Evolutionary conservation across 768 basidiomycete genomes (phyloP).

Genomic region (Tricholoma terreum): DNA sequence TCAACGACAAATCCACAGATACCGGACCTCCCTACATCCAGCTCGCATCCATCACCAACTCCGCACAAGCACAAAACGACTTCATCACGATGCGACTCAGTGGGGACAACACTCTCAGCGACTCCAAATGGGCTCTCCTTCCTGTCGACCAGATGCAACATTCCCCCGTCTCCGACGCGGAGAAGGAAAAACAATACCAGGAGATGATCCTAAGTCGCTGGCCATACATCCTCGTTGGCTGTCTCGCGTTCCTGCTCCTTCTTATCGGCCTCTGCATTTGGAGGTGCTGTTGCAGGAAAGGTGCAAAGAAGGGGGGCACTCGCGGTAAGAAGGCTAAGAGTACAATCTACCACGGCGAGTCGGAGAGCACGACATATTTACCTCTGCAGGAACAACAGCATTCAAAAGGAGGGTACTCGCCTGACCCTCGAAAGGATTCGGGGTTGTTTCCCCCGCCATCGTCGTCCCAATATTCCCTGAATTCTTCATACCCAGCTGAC

Average conservation of each 20-base stretch:
- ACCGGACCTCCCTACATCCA: conserved; percentile 65
- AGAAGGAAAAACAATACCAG: conserved; percentile 65
- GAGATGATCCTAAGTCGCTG: conserved; percentile 66
- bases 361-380: conserved; percentile 28
- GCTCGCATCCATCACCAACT: conserved; percentile 57
- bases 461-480: conserved; percentile 13
- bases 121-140: conserved; percentile 56
- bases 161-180: conserved; percentile 60
- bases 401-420: conserved; percentile 4
- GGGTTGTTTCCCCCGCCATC: conserved; percentile 5
- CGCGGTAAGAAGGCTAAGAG: conserved; percentile 14
- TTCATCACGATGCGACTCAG: conserved; percentile 61
- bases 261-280: conserved; percentile 50
- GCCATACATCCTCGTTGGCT: conserved; percentile 69
- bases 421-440: conserved; percentile 4
- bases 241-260: conserved; percentile 47
- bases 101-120: conserved; percentile 55
- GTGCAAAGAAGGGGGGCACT: conserved; percentile 12
- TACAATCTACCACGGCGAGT: conserved; percentile 21
- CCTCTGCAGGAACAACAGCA: conserved; percentile 26
- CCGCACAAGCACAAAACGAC: conserved; percentile 52
- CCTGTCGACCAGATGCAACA: conserved; percentile 54
- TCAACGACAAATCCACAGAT: conserved; percentile 43
- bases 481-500: conserved; percentile 3
- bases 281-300: conserved; percentile 55